Evolutionary conservation across 73 alveolate genomes (phyloP), one percentile per base, ranked within the genome.

Genomic region (Halteria grandinella): DNA sequence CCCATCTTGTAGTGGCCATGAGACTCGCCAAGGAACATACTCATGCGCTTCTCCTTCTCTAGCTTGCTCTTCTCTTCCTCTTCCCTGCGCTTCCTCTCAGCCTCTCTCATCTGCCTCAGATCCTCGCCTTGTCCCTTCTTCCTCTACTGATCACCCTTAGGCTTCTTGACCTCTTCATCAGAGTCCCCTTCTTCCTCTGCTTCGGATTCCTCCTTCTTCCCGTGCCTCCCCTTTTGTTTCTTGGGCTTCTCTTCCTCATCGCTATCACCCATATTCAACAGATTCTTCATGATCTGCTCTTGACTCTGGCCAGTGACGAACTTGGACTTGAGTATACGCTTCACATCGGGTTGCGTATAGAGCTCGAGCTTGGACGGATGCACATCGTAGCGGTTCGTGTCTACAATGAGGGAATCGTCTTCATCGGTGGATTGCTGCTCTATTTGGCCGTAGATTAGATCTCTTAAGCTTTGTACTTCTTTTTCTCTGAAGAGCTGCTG

Each of bases 1-100:
- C 99, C 99, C 76, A 51, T 47, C 71, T 75, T 76, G 64, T 55
- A 85, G 8, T 79, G 86, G 62, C 95, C 95, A 23, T 59, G 69
- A 31, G 62, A 51, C 36, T 71, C 89, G 0, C 85, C 73, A 8
- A 62, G 54, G 59, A 47, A 79, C 15, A 39, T 0, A 17, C 63
- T 44, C 1, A 83, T 29, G 28, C 49, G 51, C 55, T 63, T 63
- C 31, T 49, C 49, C 24, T 66, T 60, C 12, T 24, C 52, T n/a
- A 44, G 69, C 43, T 63, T 60, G 58, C 41, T 57, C 55, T 59
- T 66, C 32, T 75, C 53, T 32, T 20, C 75, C 27, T 60, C 62
- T 63, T 52, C 75, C 55, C 53, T 20, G 51, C 75, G 41, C 57
- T 60, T 47, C 28, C 50, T 58, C 17, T 10, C 53, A 23, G 41